Evolutionary conservation across 306 rosid genomes (phyloP), one percentile per base, ranked within the genome.

Genomic region (Ziziphus jujuba): DNA sequence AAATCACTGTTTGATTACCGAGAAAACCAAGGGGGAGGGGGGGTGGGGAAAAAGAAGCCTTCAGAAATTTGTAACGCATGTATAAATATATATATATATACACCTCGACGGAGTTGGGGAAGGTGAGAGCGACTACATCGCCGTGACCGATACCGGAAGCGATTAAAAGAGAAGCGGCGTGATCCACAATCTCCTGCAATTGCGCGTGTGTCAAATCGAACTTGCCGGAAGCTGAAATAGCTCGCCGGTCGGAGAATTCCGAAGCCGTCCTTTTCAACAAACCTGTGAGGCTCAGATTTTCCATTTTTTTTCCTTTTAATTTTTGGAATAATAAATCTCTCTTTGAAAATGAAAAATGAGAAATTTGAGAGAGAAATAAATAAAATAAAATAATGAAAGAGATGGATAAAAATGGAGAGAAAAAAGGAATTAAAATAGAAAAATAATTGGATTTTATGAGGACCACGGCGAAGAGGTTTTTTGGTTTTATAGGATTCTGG

Each of bases 111-210:
- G 85, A 62, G 72, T 93, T 93, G 20, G 90, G 89, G 76, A 90
- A 93, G 61, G 96, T 85, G 62, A 93, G 98, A 12, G 95, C 95
- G 52, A 90, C 85, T 66, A 85, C 92, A 45, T 93, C 95, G 67
- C 81, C 83, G 34, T 83, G 77, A 21, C 66, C 70, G 77, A 90
- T 61, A 0, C 96, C 98, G 43, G 84, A 64, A 34, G 85, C 70
- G 71, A 84, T 15, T 9, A 93, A 34, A 4, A 67, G 79, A 17
- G 84, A 56, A 8, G 98, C 97, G 45, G 98, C 84, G 33, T 71
- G 58, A 4, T 90, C 97, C 21, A 80, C 72, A 9, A 88, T 69
- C n/a, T 76, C 71, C 0, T 71, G 72, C 67, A 93, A 84, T 17
- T 75, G 77, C 21, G 84, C 64, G 44, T 86, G 87, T 0, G 91